phyloP scores from a whole-genome alignment of 2,329 filamentous ascomycete species.

The Cladosporium sp. region DNA sequence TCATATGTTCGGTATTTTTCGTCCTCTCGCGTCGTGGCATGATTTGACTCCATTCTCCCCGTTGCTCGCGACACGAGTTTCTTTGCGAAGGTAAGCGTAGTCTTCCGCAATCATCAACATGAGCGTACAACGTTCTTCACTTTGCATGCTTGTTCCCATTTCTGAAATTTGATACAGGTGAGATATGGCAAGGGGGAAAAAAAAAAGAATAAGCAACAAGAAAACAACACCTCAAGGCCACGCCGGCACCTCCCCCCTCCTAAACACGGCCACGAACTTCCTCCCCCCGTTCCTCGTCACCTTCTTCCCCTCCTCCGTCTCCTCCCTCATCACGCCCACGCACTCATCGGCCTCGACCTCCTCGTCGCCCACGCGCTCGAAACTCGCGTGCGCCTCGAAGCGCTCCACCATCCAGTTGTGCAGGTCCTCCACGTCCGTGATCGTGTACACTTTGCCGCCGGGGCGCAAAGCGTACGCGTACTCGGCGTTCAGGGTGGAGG shows the following conservation, averaged over 20 bases:
- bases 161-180: too few species aligned
- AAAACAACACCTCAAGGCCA: constrained; percentile 50
- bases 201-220: too few species aligned
- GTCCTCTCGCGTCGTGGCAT: too few species aligned
- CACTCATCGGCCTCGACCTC: constrained; percentile 70
- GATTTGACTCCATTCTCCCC: too few species aligned
- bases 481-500: constrained; percentile 80
- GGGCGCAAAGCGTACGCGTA: constrained; percentile 85
- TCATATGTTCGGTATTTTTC: too few species aligned
- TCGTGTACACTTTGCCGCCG: constrained; percentile 87
- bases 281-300: constrained; percentile 83
- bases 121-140: too few species aligned
- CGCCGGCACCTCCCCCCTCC: constrained; percentile 64
- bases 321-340: constrained; percentile 68
- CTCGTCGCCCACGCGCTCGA: constrained; percentile 61
- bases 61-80: too few species aligned
- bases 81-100: too few species aligned
- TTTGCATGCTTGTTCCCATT: too few species aligned
- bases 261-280: constrained; percentile 89
- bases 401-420: constrained; percentile 91
- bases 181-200: too few species aligned
- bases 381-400: constrained; percentile 72
- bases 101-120: too few species aligned
- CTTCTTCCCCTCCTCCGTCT: constrained; percentile 98
- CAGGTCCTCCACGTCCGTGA: constrained; percentile 93